Percentiles rank a stretch among this genome's conserved stretches.
Conservation (phyloP, 1,284 basidiomycete species). For the Marasmius fiardii region DNA sequence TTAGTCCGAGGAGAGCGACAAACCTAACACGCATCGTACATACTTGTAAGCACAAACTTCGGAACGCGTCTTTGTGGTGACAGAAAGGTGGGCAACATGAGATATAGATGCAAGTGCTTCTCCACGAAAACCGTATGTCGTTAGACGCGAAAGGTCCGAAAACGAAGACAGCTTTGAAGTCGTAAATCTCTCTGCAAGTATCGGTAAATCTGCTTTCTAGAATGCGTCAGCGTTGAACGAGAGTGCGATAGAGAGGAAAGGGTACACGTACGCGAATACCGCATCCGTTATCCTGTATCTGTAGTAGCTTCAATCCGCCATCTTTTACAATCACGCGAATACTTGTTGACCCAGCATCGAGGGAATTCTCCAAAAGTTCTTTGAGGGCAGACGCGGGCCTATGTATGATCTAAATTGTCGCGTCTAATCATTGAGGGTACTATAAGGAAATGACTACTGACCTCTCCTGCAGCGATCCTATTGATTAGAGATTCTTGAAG, state of each 20-base stretch:
- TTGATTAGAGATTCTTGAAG: constrained; percentile 77
- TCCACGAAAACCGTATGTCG: constrained; percentile 96
- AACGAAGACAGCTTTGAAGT: constrained; percentile 92
- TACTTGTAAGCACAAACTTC: constrained; percentile 91
- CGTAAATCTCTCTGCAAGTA: constrained; percentile 94
- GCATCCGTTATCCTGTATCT: constrained; percentile 96
- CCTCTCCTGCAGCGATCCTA: constrained; percentile 81
- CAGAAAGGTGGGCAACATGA: constrained; percentile 87
- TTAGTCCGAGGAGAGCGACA: neutral
- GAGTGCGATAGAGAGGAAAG: neutral
- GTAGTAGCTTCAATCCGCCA: constrained; percentile 92
- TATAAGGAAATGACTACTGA: constrained; percentile 21
- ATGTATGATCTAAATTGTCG: constrained; percentile 98
- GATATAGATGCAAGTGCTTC: constrained; percentile 97
- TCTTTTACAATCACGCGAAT: constrained; percentile 92
- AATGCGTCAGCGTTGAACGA: neutral
- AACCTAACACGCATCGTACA: constrained; percentile 9
- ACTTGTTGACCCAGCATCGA: constrained; percentile 89
- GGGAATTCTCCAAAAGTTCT: constrained; percentile 92
- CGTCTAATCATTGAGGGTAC: constrained; percentile 4
- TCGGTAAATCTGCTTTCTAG: constrained; percentile 75
- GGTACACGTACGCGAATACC: constrained; percentile 75
- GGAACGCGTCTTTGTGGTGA: constrained; percentile 83
- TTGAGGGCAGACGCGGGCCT: constrained; percentile 95
- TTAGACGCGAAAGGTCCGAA: constrained; percentile 81